Evolutionary conservation across 2,329 filamentous ascomycete genomes (phyloP).

Genomic region (Parafenestella ontariensis): DNA sequence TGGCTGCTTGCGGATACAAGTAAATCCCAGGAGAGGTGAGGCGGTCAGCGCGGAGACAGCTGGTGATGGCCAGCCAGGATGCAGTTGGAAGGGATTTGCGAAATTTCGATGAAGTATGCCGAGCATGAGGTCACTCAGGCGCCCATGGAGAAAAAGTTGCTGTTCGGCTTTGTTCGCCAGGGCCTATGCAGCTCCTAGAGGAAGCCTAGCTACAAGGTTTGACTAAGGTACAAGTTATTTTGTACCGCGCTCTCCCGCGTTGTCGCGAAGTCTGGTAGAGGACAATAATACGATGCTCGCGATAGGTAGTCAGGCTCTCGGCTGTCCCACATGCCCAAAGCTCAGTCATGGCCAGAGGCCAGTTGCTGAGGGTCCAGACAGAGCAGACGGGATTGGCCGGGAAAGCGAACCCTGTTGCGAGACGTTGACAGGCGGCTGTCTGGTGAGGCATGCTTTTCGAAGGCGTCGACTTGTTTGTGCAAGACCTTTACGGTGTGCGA

Average conservation of each 20-base stretch:
- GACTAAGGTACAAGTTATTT: conserved; percentile 7
- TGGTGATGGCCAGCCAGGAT: conserved; percentile 14
- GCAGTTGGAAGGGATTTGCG: conserved; percentile 22
- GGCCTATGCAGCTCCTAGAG: too few relatives aligned
- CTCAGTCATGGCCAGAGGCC: not conserved
- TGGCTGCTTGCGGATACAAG: conserved; percentile 20
- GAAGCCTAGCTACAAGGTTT: conserved; percentile 9
- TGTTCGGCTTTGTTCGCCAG: not conserved
- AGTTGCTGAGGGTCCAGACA: conserved; percentile 1
- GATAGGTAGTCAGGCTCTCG: too few relatives aligned
- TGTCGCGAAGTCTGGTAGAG: too few relatives aligned
- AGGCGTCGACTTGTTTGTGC: conserved; percentile 8
- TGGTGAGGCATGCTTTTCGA: conserved; percentile 16
- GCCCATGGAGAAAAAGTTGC: not conserved
- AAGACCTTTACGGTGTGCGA: conserved; percentile 14
- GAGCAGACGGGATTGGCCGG: conserved; percentile 8
- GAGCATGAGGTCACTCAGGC: conserved; percentile 23
- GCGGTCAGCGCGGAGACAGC: conserved; percentile 40
- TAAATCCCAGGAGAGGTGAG: conserved; percentile 21
- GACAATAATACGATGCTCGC: too few relatives aligned
- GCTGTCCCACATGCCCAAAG: too few relatives aligned
- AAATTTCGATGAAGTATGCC: conserved; percentile 8
- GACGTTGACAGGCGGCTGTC: conserved; percentile 21
- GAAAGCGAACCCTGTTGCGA: conserved; percentile 14
- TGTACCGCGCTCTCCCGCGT: too few relatives aligned